These are phyloP conservation scores for Fusarium annulatum DNA, from an alignment of 2,329 filamentous ascomycete species.

Conservation along the genomic window DNA sequence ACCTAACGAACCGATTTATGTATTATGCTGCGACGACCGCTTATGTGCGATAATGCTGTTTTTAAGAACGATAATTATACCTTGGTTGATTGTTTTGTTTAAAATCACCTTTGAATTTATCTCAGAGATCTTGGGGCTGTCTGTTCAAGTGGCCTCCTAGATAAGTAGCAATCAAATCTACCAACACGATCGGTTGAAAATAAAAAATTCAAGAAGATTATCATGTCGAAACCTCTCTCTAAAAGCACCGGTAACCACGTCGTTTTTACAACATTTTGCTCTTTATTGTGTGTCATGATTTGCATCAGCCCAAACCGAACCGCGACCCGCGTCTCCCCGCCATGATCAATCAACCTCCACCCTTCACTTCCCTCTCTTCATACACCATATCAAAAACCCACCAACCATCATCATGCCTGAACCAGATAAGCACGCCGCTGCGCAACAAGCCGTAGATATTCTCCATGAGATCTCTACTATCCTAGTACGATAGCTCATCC, in stretches of 20 bases:
- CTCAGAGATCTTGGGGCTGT: neutral
- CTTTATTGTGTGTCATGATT: conserved; percentile 1
- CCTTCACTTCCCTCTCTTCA: conserved; percentile 32
- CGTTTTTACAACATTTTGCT: neutral
- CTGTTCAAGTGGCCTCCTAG: no score
- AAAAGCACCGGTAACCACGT: neutral
- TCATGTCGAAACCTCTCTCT: neutral
- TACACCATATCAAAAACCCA: conserved; percentile 12
- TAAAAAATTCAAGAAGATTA: neutral
- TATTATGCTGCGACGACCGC: conserved; percentile 14
- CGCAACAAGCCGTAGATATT: conserved; percentile 85
- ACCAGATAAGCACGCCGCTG: conserved; percentile 76
- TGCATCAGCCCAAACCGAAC: conserved; percentile 2
- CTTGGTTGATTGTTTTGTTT: neutral
- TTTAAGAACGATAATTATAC: conserved; percentile 11
- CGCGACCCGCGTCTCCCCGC: conserved; percentile 40
- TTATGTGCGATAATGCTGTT: conserved; percentile 21
- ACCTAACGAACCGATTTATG: conserved; percentile 48
- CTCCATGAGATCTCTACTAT: conserved; percentile 89
- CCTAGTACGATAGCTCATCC: conserved; percentile 68
- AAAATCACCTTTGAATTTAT: neutral
- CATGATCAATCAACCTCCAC: conserved; percentile 19
- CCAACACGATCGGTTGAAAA: no score
- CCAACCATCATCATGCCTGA: conserved; percentile 57
- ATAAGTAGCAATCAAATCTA: neutral